Base-by-base conservation (phyloP, 306 rosid genomes). In the Vigna unguiculata region DNA sequence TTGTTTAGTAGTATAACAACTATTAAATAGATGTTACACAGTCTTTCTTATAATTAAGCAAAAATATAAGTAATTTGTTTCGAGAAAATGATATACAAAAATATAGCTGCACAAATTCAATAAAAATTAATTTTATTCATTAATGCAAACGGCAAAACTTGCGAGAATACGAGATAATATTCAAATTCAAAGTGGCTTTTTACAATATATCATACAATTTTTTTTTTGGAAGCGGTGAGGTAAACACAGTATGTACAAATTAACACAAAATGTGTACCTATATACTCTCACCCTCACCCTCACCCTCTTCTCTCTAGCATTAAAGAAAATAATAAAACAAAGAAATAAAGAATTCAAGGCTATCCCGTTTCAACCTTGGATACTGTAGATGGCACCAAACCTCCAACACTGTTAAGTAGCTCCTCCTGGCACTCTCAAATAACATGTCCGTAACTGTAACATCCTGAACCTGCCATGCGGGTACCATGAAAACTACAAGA, bases 291-390 rank as follows among this genome's bases (percentile, higher is more conserved):
- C 21, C 34, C 30, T 1, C 22, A 65, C 16, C 20, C 64, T 22
- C 30, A 13, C 11, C 19, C 13, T 49, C 74, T 46, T 40, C 30
- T 46, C 30, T 15, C 22, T 59, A 2, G 3, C 57, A 47, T 8
- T n/a, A 48, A 59, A 22, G 41, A 59, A 47, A 40, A 40, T 9
- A 60, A 67, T 11, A 66, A 66, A 54, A 28, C 4, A 67, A 72
- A 20, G 30, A 78, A 81, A 76, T 2, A 71, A 81, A 30, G 66
- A 75, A 81, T 58, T 9, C 13, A 65, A 51, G 61, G 71, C 30
- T 47, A 36, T 25, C 57, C 57, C 64, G 11, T 62, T 47, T 16
- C 71, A 48, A 53, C 65, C 72, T 24, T 13, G 14, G 43, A 32
- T 55, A 61, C 22, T 25, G 24, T 74, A 52, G 48, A 69, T 58